phyloP scores from a whole-genome alignment of 208 protist species.

The Trypanosomatidae sp. region DNA sequence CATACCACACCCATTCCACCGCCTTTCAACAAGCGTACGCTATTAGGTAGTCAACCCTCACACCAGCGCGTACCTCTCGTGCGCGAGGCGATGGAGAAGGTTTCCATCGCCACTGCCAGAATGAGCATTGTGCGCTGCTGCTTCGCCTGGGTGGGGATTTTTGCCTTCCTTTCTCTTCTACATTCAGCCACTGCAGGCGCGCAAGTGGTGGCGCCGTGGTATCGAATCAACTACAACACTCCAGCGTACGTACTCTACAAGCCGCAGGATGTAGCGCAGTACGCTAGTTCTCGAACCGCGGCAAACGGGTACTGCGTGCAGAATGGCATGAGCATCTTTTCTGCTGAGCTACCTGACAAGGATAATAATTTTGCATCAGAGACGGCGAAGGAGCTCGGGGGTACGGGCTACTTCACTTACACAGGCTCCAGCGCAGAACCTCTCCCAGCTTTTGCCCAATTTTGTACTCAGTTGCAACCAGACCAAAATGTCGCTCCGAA shows the following conservation, averaged over 20 bases:
- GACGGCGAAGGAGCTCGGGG: not conserved
- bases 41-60: not conserved
- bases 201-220: not conserved
- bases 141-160: not conserved
- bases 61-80: not conserved
- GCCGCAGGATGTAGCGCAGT: not conserved
- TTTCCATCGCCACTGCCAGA: not conserved
- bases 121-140: not conserved
- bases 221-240: slow-evolving; percentile 11
- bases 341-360: not conserved
- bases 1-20: not conserved
- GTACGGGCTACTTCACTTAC: slow-evolving; percentile 5
- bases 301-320: slow-evolving; percentile 17
- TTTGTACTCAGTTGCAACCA: not conserved
- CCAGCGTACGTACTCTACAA: slow-evolving; percentile 13
- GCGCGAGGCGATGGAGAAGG: not conserved
- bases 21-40: not conserved
- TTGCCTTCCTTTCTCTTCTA: not conserved
- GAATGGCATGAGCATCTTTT: slow-evolving; percentile 17
- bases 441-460: not conserved
- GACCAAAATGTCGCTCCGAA: not conserved
- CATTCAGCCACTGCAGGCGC: not conserved
- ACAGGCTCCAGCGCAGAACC: slow-evolving; percentile 11
- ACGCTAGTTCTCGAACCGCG: not conserved
- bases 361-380: slow-evolving; percentile 4